phyloP scores from a whole-genome alignment of 495 filamentous ascomycete species.

The Friedmanniomyces simplex region DNA sequence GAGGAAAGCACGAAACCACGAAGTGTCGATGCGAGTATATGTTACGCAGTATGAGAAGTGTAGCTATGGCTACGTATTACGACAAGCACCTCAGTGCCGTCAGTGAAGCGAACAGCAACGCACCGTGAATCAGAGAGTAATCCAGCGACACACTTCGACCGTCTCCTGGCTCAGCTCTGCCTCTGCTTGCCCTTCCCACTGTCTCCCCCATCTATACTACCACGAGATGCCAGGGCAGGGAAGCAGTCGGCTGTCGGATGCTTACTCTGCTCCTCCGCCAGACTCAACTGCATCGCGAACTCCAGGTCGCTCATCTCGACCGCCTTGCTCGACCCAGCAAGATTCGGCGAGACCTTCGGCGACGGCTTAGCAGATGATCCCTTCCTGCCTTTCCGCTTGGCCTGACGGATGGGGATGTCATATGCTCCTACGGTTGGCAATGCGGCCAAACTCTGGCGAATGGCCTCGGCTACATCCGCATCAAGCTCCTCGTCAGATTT shows the following conservation, averaged over 20 bases:
- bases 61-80: neutral
- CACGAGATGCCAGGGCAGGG: conserved; percentile 32
- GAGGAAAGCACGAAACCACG: no score
- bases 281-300: conserved; percentile 71
- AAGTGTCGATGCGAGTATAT: no score
- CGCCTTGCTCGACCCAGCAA: conserved; percentile 21
- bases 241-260: conserved; percentile 42
- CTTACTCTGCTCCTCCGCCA: conserved; percentile 64
- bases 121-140: neutral
- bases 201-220: neutral
- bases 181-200: conserved; percentile 38
- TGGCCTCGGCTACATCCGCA: conserved; percentile 69
- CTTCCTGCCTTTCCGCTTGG: conserved; percentile 23
- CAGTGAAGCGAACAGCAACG: neutral
- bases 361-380: conserved; percentile 14
- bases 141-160: neutral
- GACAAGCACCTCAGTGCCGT: neutral
- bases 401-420: conserved; percentile 32
- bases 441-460: conserved; percentile 60
- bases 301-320: conserved; percentile 67
- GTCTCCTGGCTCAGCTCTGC: neutral
- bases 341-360: conserved; percentile 10
- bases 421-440: conserved; percentile 7
- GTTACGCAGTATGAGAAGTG: neutral
- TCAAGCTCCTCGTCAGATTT: conserved; percentile 54